These are phyloP conservation scores for Cynanchum wilfordii DNA, from an alignment of 257 asterid genomes.

Conservation along the genomic window DNA sequence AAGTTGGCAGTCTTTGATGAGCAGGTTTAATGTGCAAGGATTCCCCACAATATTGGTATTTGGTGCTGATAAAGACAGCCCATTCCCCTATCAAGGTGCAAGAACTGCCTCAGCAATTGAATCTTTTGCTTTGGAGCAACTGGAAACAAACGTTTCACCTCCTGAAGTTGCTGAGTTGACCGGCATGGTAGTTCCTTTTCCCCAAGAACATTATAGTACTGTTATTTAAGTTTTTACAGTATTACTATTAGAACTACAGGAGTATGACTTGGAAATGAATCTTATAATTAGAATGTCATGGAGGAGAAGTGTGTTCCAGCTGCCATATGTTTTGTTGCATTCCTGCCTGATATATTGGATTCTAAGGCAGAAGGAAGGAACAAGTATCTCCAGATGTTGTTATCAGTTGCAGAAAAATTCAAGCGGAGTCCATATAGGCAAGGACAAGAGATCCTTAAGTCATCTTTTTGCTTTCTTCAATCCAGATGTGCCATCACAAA, in stretches of 20 bases:
- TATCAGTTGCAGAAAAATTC: conserved; percentile 85
- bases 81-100: conserved; percentile 79
- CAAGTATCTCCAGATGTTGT: conserved; percentile 57
- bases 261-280: neutral
- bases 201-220: neutral
- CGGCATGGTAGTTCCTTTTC: conserved; percentile 45
- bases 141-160: conserved; percentile 75
- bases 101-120: conserved; percentile 91
- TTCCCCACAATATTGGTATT: conserved; percentile 96
- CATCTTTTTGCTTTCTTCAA: neutral
- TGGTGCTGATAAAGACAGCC: conserved; percentile 87
- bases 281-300: conserved; percentile 54
- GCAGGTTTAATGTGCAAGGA: conserved; percentile 95
- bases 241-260: neutral
- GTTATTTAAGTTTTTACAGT: conserved; percentile 1
- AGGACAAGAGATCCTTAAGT: conserved; percentile 19
- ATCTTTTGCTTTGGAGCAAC: conserved; percentile 84
- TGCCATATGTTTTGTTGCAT: conserved; percentile 80
- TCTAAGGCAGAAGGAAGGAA: conserved; percentile 92
- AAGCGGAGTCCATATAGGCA: conserved; percentile 82
- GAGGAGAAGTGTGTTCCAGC: conserved; percentile 94
- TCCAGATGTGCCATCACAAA: neutral
- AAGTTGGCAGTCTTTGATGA: conserved; percentile 79
- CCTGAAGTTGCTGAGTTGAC: conserved; percentile 91
- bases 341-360: conserved; percentile 94